Conservation (phyloP, 805 yeast species). For the Vanderwaltozyma polyspora region DNA sequence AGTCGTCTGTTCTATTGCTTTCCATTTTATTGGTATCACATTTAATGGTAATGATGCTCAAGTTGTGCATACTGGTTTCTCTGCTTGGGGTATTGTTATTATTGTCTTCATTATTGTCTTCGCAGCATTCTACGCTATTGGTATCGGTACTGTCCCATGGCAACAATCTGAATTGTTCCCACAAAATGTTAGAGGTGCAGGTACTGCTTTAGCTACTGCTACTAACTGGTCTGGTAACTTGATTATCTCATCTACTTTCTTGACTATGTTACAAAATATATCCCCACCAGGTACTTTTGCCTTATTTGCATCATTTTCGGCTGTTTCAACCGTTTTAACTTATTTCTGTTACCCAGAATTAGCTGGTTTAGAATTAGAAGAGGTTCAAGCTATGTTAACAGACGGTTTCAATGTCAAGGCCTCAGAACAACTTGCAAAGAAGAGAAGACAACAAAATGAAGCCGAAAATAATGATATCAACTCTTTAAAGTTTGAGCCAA, state of each 20-base stretch:
- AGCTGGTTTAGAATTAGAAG: conserved; percentile 82
- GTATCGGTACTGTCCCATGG: conserved; percentile 98
- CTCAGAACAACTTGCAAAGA: conserved; percentile 43
- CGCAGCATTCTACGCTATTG: conserved; percentile 86
- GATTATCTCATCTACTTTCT: conserved; percentile 80
- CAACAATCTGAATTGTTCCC: conserved; percentile 94
- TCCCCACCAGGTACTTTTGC: conserved; percentile 94
- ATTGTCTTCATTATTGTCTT: conserved; percentile 75
- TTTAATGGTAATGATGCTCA: conserved; percentile 40
- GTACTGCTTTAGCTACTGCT: conserved; percentile 83
- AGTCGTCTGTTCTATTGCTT: conserved; percentile 76
- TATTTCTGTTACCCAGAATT: conserved; percentile 87
- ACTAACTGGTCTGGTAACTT: conserved; percentile 94
- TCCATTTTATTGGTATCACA: conserved; percentile 67
- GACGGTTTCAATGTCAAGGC: conserved; percentile 80
- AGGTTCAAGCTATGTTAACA: conserved; percentile 68
- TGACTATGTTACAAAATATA: conserved; percentile 86
- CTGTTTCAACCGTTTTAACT: conserved; percentile 59
- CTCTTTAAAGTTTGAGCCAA: conserved; percentile 13
- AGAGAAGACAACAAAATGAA: conserved; percentile 27
- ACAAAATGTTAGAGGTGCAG: conserved; percentile 85
- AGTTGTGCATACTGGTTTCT: conserved; percentile 35
- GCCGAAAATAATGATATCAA: conserved; percentile 4
- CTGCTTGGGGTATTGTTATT: conserved; percentile 82
- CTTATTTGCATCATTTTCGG: conserved; percentile 74